phyloP scores from a whole-genome alignment of 805 yeast genomes.

The Barnettozyma pratensis region DNA sequence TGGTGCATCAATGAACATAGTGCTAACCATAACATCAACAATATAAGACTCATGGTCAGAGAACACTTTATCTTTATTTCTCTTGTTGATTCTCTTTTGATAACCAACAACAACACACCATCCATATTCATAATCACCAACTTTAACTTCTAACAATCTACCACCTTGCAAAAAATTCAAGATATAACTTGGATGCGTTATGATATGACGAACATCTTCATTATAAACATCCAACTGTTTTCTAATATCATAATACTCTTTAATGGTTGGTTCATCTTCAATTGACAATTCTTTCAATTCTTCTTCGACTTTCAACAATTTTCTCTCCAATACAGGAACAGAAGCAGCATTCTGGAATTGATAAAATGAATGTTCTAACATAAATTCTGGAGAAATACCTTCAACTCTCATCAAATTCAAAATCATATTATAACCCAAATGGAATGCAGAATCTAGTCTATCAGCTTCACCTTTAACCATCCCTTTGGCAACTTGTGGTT shows the following conservation, averaged over 20 bases:
- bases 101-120: slow-evolving; percentile 90
- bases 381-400: slow-evolving; percentile 96
- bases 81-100: slow-evolving; percentile 61
- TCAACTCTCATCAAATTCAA: slow-evolving; percentile 94
- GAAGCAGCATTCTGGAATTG: slow-evolving; percentile 93
- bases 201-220: slow-evolving; percentile 70
- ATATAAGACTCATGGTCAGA: slow-evolving; percentile 88
- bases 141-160: slow-evolving; percentile 65
- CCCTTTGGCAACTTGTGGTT: slow-evolving; percentile 97
- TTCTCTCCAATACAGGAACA: slow-evolving; percentile 77
- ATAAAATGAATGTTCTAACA: slow-evolving; percentile 90
- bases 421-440: slow-evolving; percentile 95
- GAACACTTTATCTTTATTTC: slow-evolving; percentile 51
- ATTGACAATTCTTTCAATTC: slow-evolving; percentile 47
- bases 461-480: slow-evolving; percentile 99
- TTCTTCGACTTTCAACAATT: slow-evolving; percentile 48
- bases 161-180: slow-evolving; percentile 87
- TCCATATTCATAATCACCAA: slow-evolving; percentile 70
- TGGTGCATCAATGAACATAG: slow-evolving; percentile 82
- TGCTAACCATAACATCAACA: slow-evolving; percentile 75
- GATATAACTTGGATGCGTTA: slow-evolving; percentile 87
- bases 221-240: slow-evolving; percentile 67
- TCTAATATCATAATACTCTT: slow-evolving; percentile 78
- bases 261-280: slow-evolving; percentile 69
- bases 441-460: slow-evolving; percentile 95